phyloP scores from a whole-genome alignment of 495 filamentous ascomycete genomes.

The Tuber brumale region DNA sequence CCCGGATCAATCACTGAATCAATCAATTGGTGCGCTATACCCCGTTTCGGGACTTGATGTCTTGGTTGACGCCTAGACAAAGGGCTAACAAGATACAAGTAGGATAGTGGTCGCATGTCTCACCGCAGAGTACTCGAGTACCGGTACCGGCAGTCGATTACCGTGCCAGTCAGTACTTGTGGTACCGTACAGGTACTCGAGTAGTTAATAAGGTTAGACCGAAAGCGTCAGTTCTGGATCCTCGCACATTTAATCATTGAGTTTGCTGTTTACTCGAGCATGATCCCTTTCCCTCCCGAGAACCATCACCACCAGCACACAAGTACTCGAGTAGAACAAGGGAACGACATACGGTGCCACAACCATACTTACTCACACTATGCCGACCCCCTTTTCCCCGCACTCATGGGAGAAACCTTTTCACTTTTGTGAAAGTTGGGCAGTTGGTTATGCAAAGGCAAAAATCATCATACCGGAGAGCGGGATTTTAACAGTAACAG shows the following conservation, averaged over 20 bases:
- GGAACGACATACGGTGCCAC: background rate
- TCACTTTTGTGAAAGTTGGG: background rate
- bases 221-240: background rate
- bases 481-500: slow-evolving; percentile 8
- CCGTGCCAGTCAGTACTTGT: background rate
- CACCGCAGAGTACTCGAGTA: background rate
- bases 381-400: background rate
- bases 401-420: background rate
- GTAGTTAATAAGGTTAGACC: background rate
- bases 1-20: background rate
- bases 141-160: background rate
- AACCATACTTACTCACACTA: background rate
- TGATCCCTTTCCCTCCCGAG: background rate
- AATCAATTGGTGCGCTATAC: background rate
- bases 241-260: background rate
- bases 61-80: background rate
- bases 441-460: background rate
- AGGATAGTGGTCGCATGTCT: background rate
- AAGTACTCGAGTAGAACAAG: background rate
- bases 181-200: too few relatives aligned
- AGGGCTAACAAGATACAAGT: too few relatives aligned
- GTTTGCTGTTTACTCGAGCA: background rate
- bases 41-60: background rate
- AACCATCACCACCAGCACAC: background rate
- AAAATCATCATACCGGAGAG: background rate